Conservation (phyloP, 768 basidiomycete species). For the Pulveroboletus sp. region DNA sequence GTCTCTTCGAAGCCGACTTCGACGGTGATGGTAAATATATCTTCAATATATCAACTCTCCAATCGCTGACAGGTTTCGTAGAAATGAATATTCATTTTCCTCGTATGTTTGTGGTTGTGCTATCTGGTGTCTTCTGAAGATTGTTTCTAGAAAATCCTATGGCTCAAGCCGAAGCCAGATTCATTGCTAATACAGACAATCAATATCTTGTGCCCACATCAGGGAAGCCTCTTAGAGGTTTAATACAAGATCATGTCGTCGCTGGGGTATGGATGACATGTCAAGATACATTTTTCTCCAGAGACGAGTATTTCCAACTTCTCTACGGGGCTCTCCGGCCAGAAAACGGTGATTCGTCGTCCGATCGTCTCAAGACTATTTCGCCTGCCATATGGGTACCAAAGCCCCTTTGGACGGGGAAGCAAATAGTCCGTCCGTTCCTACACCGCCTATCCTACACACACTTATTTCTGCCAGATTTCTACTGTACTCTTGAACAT, state of each 20-base stretch:
- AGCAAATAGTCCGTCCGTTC: conserved; percentile 79
- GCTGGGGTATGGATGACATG: conserved; percentile 99
- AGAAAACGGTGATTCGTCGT: conserved; percentile 65
- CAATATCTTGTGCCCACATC: conserved; percentile 99
- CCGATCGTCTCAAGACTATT: conserved; percentile 68
- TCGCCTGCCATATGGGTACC: conserved; percentile 95
- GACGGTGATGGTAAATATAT: conserved; percentile 76
- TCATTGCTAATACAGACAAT: conserved; percentile 96
- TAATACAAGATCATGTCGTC: conserved; percentile 99
- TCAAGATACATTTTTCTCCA: conserved; percentile 90
- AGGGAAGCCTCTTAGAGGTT: conserved; percentile 93
- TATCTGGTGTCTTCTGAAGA: conserved; percentile 1
- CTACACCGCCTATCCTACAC: neutral
- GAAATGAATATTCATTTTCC: conserved; percentile 99
- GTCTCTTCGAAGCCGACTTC: conserved; percentile 65
- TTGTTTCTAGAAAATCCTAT: conserved; percentile 77
- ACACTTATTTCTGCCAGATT: conserved; percentile 50
- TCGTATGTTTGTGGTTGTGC: conserved; percentile 50
- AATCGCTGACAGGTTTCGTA: conserved; percentile 28
- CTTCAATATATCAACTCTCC: neutral
- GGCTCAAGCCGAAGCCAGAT: conserved; percentile 89
- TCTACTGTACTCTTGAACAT: conserved; percentile 93
- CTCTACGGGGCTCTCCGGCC: conserved; percentile 92
- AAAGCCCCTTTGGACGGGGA: conserved; percentile 91
- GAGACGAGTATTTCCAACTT: conserved; percentile 95